Evolutionary conservation across 202 grass and related monocot species (phyloP).

Genomic region (Thinopyrum obtusiflorum): DNA sequence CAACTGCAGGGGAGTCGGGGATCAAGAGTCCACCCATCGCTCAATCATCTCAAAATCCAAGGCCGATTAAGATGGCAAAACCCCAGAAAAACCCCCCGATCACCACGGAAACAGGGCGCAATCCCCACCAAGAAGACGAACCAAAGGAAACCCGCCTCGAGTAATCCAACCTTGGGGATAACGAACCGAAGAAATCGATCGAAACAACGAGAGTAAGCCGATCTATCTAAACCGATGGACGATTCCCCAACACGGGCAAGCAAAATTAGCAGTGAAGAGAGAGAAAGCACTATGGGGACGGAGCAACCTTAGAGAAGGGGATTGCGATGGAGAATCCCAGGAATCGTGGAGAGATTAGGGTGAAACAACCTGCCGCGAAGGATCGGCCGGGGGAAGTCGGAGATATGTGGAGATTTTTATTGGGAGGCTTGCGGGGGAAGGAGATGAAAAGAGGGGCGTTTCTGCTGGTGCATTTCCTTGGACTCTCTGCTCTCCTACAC

Average conservation of each 20-base stretch:
- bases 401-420: constrained; percentile 28
- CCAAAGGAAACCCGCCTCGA: not conserved
- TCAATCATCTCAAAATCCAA: not conserved
- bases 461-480: constrained; percentile 38
- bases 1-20: not conserved
- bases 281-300: not conserved
- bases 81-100: constrained; percentile 43
- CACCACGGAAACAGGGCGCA: constrained; percentile 32
- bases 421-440: constrained; percentile 41
- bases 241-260: constrained; percentile 16
- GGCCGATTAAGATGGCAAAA: constrained; percentile 21
- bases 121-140: constrained; percentile 31
- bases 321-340: not conserved
- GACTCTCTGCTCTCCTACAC: constrained; percentile 30
- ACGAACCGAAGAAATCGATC: not conserved
- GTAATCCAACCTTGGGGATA: constrained; percentile 14
- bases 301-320: constrained; percentile 14
- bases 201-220: not conserved
- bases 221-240: constrained; percentile 19
- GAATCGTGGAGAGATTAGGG: not conserved
- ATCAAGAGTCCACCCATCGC: not conserved
- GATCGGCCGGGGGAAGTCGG: not conserved
- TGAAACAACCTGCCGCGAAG: not conserved
- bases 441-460: constrained; percentile 44
- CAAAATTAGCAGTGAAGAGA: constrained; percentile 22